Evolutionary conservation across 768 basidiomycete species (phyloP).

Genomic region (Tylopilus sp.): DNA sequence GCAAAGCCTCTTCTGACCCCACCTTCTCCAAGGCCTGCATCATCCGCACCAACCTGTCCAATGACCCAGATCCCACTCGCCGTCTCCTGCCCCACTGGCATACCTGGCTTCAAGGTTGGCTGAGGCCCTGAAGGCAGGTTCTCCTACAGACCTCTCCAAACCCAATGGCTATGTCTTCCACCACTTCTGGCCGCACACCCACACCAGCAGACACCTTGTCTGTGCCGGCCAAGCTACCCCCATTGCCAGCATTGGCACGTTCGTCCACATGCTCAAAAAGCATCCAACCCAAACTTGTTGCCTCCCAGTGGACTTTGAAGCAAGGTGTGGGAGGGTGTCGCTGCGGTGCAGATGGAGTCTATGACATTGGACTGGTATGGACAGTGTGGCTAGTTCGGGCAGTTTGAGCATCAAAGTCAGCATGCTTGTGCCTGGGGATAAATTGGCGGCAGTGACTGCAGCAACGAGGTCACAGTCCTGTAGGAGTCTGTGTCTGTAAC

Average conservation of each 20-base stretch:
- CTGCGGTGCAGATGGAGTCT: constrained; percentile 95
- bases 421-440: constrained; percentile 74
- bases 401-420: constrained; percentile 85
- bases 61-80: constrained; percentile 78
- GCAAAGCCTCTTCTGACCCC: constrained; percentile 50
- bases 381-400: constrained; percentile 77
- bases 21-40: constrained; percentile 75
- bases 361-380: constrained; percentile 81
- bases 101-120: constrained; percentile 90
- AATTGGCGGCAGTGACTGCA: constrained; percentile 72
- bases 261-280: constrained; percentile 97
- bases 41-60: constrained; percentile 73
- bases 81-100: constrained; percentile 61
- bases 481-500: constrained; percentile 48
- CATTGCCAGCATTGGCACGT: constrained; percentile 71
- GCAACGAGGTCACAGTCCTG: constrained; percentile 65
- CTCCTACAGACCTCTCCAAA: constrained; percentile 68
- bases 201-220: constrained; percentile 64
- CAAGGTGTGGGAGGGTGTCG: constrained; percentile 65
- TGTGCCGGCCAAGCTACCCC: constrained; percentile 56
- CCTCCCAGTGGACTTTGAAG: constrained; percentile 95
- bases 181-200: constrained; percentile 81
- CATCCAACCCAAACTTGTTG: constrained; percentile 94
- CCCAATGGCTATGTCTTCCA: constrained; percentile 86
- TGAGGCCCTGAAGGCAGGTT: constrained; percentile 84